A percentile compares a stretch with the other conserved stretches of the same genome.
phyloP scores from a whole-genome alignment of 257 asterid genomes.

The Eustoma russellianum region DNA sequence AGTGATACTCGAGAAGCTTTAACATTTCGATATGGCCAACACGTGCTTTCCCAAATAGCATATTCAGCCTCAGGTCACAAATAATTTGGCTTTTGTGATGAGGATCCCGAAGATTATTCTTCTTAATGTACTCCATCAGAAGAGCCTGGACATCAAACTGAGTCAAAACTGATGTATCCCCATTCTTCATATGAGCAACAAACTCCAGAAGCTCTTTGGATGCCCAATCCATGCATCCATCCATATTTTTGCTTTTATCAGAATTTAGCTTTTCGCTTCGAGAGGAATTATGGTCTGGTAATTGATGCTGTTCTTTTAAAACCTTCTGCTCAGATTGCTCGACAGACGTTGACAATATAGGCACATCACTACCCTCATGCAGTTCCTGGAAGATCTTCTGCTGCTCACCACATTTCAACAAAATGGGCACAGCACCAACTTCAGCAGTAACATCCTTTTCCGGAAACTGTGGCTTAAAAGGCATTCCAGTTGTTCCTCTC shows the following conservation, averaged over 20 bases:
- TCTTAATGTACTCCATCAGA: constrained; percentile 56
- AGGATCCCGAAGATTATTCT: constrained; percentile 70
- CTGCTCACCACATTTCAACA: constrained; percentile 21
- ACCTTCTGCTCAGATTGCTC: constrained; percentile 31
- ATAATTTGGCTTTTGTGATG: constrained; percentile 54
- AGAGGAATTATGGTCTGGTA: constrained; percentile 5
- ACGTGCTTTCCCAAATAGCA: constrained; percentile 60
- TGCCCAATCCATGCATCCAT: constrained; percentile 47
- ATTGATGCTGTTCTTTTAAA: constrained; percentile 9
- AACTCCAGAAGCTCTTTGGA: constrained; percentile 67
- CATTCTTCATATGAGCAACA: constrained; percentile 67
- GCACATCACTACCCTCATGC: constrained; percentile 10
- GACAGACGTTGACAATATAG: not conserved
- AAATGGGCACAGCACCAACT: constrained; percentile 12
- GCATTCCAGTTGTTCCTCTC: constrained; percentile 23
- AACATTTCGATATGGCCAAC: constrained; percentile 76
- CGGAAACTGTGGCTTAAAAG: constrained; percentile 19
- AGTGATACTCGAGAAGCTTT: constrained; percentile 74
- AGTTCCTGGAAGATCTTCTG: constrained; percentile 9
- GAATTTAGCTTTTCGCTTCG: constrained; percentile 20
- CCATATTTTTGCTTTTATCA: constrained; percentile 11
- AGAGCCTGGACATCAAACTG: constrained; percentile 60
- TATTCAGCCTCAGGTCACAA: constrained; percentile 66
- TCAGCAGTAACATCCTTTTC: constrained; percentile 10
- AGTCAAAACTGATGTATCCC: constrained; percentile 54